phyloP scores from a whole-genome alignment of 129 eudicot species.

The Kitagawia praeruptora region DNA sequence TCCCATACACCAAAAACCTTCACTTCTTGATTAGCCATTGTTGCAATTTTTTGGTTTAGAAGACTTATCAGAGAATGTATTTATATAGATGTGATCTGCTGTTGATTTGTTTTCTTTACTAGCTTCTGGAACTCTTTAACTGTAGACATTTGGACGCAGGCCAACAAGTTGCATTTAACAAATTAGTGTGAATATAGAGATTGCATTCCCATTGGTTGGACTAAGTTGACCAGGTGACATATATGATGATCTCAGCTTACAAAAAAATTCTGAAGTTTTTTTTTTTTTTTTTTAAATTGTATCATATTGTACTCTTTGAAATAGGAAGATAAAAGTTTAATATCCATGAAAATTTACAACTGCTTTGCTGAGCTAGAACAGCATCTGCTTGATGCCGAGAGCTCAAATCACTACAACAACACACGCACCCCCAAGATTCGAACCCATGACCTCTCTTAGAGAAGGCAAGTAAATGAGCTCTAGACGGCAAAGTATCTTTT shows the following conservation, averaged over 20 bases:
- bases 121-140: not conserved
- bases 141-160: not conserved
- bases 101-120: not conserved
- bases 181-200: not conserved
- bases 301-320: too few relatives aligned
- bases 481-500: slow-evolving; percentile 17
- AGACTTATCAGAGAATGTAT: not conserved
- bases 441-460: too few relatives aligned
- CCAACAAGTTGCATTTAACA: not conserved
- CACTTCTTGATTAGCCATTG: slow-evolving; percentile 20
- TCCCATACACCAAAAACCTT: slow-evolving; percentile 18
- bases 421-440: too few relatives aligned
- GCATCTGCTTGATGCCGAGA: too few relatives aligned
- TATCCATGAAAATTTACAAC: too few relatives aligned
- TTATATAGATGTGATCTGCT: not conserved
- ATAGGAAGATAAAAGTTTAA: too few relatives aligned
- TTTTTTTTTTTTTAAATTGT: too few relatives aligned
- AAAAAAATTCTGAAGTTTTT: not conserved
- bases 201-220: not conserved
- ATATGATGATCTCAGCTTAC: not conserved
- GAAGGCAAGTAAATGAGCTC: slow-evolving; percentile 1
- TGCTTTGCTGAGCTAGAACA: too few relatives aligned
- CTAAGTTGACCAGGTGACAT: not conserved
- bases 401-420: too few relatives aligned
- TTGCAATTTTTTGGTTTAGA: not conserved